phyloP scores from a whole-genome alignment of 83 land plant genomes.

The Diphasiastrum complanatum region DNA sequence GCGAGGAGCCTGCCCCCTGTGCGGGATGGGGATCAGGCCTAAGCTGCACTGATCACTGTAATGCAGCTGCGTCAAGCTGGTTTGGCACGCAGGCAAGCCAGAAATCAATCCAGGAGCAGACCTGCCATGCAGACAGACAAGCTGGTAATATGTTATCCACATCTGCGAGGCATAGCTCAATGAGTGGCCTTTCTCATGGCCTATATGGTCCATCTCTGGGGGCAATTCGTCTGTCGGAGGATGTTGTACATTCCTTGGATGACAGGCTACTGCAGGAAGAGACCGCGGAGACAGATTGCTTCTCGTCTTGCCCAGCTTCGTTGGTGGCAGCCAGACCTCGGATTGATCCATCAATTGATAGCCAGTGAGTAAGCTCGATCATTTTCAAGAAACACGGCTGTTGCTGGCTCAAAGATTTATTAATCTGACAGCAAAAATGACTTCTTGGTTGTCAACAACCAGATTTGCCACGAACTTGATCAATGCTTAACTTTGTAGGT shows the following conservation, averaged over 20 bases:
- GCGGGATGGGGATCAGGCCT: conserved; percentile 25
- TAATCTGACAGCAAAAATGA: background rate
- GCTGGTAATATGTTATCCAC: conserved; percentile 9
- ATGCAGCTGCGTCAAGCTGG: conserved; percentile 26
- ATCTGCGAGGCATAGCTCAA: conserved; percentile 16
- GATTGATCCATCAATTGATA: conserved; percentile 25
- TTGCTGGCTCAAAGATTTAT: background rate
- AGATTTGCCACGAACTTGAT: background rate
- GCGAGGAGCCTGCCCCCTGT: conserved; percentile 27
- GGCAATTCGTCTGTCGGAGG: conserved; percentile 11
- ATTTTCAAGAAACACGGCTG: background rate
- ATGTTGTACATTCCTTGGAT: conserved; percentile 8
- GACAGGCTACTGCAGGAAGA: conserved; percentile 16
- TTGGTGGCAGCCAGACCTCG: conserved; percentile 27
- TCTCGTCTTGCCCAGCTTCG: conserved; percentile 1
- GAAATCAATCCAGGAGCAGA: background rate
- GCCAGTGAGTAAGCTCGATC: conserved; percentile 6
- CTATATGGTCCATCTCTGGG: conserved; percentile 22
- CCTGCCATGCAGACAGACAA: conserved; percentile 6
- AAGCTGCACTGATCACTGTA: conserved; percentile 25
- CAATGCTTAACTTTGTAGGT: conserved; percentile 19
- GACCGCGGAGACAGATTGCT: conserved; percentile 24
- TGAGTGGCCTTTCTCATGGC: conserved; percentile 25
- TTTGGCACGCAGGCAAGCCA: conserved; percentile 21
- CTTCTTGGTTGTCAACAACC: background rate